Evolutionary conservation across 2,329 filamentous ascomycete species (phyloP), one percentile per base, ranked within the genome.

Genomic region (Hysterium pulicare): DNA sequence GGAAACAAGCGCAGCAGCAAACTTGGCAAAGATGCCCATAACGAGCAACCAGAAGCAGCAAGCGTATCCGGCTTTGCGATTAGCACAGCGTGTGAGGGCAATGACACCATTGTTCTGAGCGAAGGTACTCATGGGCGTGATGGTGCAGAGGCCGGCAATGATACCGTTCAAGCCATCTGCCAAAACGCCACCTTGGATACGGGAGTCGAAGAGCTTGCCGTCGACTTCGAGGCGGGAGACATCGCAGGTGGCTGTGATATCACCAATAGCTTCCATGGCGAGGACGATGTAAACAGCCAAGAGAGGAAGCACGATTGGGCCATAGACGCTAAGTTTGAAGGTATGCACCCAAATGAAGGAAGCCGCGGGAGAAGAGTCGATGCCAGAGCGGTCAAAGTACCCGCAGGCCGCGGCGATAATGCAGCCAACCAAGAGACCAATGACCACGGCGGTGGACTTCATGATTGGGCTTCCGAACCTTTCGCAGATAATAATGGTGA

Each of bases 91-190:
- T 0, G 87, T 93, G 33, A 93, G 73, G 0, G 87, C 84, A 47
- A 93, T 90, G 39, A 91, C 86, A 26, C 87, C 87, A 61, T 91
- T 90, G 71, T 91, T 91, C 64, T 90, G 86, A 0, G 87, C 87
- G 53, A 90, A 90, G 1, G 83, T 85, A 1, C 81, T 83, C 79
- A 90, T 87, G 22, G 87, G 86, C 0, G 86, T 87, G 52, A 88
- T 86, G 36, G 87, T 91, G 71, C 83, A 86, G 23, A 93, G 76
- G 1, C 82, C 85, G 13, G 86, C 85, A 13, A 91, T 71, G 49
- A 89, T 70, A 26, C 87, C 86, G 55, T 87, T 88, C 38, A 90
- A 53, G 1, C 87, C 87, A 53, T 93, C 88, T 0, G 86, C 86
- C 3, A 93, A 66, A 13, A 91, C 79, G 24, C 87, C 87, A 10